Conservation (phyloP, 2,329 filamentous ascomycete species). For the Zasmidium cellare region DNA sequence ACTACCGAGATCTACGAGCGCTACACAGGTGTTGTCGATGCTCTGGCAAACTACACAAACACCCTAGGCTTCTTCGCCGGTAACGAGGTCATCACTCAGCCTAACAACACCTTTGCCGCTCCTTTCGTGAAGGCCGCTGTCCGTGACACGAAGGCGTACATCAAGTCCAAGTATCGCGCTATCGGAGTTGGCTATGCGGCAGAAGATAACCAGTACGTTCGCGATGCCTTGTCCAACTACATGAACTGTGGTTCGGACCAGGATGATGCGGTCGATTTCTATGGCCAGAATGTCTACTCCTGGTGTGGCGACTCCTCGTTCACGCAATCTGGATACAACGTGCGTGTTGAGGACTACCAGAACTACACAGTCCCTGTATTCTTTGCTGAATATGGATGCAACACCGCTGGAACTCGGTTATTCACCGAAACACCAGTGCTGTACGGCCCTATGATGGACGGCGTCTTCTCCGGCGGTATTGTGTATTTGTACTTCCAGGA, state of each 20-base stretch:
- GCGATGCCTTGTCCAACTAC: slow-evolving; percentile 78
- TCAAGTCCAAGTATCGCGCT: slow-evolving; percentile 74
- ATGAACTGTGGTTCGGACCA: slow-evolving; percentile 78
- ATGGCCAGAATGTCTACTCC: slow-evolving; percentile 99
- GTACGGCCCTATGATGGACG: slow-evolving; percentile 76
- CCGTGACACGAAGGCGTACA: slow-evolving; percentile 92
- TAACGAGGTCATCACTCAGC: slow-evolving; percentile 90
- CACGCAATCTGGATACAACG: slow-evolving; percentile 72
- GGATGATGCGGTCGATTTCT: slow-evolving; percentile 79
- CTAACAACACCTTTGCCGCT: slow-evolving; percentile 83
- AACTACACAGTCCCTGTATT: slow-evolving; percentile 91
- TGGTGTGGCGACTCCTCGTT: slow-evolving; percentile 90
- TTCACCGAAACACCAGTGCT: slow-evolving; percentile 84
- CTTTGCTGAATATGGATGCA: slow-evolving; percentile 99
- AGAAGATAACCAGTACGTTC: slow-evolving; percentile 84
- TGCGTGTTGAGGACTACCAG: slow-evolving; percentile 79
- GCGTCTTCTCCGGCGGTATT: slow-evolving; percentile 90
- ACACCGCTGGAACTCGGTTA: slow-evolving; percentile 65
- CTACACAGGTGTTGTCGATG: slow-evolving; percentile 82
- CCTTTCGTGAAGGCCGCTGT: slow-evolving; percentile 97
- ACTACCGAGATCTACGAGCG: slow-evolving; percentile 72
- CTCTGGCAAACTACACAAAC: slow-evolving; percentile 79
- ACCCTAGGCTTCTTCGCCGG: slow-evolving; percentile 96
- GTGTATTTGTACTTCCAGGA: slow-evolving; percentile 99
- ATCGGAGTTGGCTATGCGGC: slow-evolving; percentile 93